These are phyloP conservation scores for Penicillium sp. DNA, from an alignment of 2,329 filamentous ascomycete species.

Conservation along the genomic window DNA sequence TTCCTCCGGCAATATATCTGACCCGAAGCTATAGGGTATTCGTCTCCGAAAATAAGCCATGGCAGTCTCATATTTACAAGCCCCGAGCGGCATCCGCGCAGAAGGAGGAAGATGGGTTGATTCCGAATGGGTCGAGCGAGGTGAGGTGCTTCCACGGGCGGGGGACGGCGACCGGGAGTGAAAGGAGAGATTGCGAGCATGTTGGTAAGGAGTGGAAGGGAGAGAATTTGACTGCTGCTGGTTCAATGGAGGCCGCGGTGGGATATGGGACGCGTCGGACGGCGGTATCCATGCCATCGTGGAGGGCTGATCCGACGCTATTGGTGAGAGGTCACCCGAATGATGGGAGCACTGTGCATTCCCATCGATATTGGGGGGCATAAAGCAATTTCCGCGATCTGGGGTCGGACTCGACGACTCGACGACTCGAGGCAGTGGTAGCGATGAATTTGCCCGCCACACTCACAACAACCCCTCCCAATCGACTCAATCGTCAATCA, in stretches of 20 bases:
- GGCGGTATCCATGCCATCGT: conserved; percentile 40
- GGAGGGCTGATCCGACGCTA: conserved; percentile 37
- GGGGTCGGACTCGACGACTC: conserved; percentile 12
- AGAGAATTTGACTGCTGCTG: conserved; percentile 78
- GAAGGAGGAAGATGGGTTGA: conserved; percentile 69
- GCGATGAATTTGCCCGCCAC: conserved; percentile 9
- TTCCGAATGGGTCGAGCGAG: conserved; percentile 84
- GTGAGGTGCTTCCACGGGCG: conserved; percentile 70
- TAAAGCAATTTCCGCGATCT: conserved; percentile 31
- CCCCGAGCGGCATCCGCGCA: conserved; percentile 58
- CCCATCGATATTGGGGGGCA: conserved; percentile 41
- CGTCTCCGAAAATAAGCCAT: conserved; percentile 73
- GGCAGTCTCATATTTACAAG: conserved; percentile 85
- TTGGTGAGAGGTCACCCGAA: conserved; percentile 40
- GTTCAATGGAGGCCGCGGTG: conserved; percentile 47
- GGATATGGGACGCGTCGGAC: conserved; percentile 32
- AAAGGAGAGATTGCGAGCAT: conserved; percentile 73
- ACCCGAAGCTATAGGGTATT: conserved; percentile 88
- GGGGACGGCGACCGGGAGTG: conserved; percentile 77
- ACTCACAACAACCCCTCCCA: conserved; percentile 16
- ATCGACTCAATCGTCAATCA: conserved; percentile 13
- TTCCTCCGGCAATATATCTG: conserved; percentile 66
- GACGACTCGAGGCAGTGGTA: too few relatives aligned
- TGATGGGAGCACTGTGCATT: conserved; percentile 36
- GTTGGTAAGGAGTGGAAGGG: conserved; percentile 87